Evolutionary conservation across 2,329 filamentous ascomycete genomes (phyloP).

Genomic region (Onygena corvina): DNA sequence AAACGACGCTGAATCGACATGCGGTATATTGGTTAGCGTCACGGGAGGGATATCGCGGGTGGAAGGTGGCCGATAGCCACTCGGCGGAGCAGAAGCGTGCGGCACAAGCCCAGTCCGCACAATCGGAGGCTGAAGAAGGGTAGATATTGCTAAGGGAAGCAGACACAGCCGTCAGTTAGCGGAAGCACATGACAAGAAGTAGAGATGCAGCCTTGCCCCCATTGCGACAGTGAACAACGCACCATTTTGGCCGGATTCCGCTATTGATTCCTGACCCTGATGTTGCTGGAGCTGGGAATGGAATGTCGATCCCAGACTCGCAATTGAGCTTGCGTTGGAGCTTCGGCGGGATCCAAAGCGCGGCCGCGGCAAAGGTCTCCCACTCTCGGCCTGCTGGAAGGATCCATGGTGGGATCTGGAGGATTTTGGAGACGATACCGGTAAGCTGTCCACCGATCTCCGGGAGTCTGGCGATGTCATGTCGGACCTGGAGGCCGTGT

Average conservation of each 20-base stretch:
- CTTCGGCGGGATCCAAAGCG: conserved; percentile 47
- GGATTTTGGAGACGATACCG: conserved; percentile 42
- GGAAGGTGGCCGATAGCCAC: conserved; percentile 69
- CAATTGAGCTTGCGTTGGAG: conserved; percentile 77
- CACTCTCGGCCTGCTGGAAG: conserved; percentile 27
- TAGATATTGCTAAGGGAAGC: conserved; percentile 61
- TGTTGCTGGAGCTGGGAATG: conserved; percentile 47
- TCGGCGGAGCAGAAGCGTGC: conserved; percentile 56
- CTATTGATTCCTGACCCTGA: conserved; percentile 40
- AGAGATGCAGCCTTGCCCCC: background rate
- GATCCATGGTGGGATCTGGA: conserved; percentile 39
- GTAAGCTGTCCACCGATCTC: conserved; percentile 55
- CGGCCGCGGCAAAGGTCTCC: conserved; percentile 24
- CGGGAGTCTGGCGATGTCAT: conserved; percentile 53
- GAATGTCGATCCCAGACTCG: conserved; percentile 72
- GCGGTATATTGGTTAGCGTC: conserved; percentile 73
- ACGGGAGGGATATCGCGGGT: conserved; percentile 87
- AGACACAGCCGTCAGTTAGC: conserved; percentile 3
- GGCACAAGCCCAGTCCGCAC: conserved; percentile 73
- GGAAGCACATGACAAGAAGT: background rate
- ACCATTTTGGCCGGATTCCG: conserved; percentile 61
- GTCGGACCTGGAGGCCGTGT: conserved; percentile 24
- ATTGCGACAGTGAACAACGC: conserved; percentile 19
- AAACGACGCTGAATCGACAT: conserved; percentile 69
- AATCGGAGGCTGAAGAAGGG: conserved; percentile 61